Base-by-base conservation (phyloP, 306 rosid species). In the Acmispon strigosus region DNA sequence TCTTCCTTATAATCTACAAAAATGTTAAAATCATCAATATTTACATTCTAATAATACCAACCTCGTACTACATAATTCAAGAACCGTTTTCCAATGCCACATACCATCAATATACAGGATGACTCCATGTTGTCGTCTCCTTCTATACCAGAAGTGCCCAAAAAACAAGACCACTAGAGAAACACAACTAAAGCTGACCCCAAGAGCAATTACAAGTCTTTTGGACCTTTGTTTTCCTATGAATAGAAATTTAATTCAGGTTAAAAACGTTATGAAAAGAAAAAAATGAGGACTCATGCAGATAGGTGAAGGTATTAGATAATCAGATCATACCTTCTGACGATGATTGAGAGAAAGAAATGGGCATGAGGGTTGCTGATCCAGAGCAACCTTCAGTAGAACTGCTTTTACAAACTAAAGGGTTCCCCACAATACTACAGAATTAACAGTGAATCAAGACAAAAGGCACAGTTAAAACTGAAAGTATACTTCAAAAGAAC, bases 371-470 rank as follows among this genome's bases (percentile, higher is more conserved):
- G 19, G 85, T 80, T 32, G 78, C 71, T 48, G 90, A 58, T 68
- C 90, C 95, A 77, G 96, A 87, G 84, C 98, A 94, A 74, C 95
- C 91, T 63, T 94, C 89, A 60, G 52, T 67, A 49, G 95, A 73
- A 69, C 75, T 81, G 62, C 88, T 90, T 77, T 84, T 83, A 86
- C 98, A 94, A 72, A 94, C 69, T 76, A 89, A 62, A 12, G 98
- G 96, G 74, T 94, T 94, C 55, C 98, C 98, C 79, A 82, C 89
- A 75, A 90, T 81, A 80, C 97, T 90, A 59, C 50, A 45, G 10
- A 62, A 74, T 63, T 29, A 79, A 79, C 70, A 62, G 51, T 20
- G 66, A 79, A 83, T 49, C 41, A 75, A 62, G 47, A 70, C 68
- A 69, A 27, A 78, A 70, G n/a, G 55, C 63, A 65, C 59, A 76